A percentile compares a stretch with the other conserved stretches of the same genome.
Evolutionary conservation across 75 land plant genomes (phyloP).

Genomic region (Azolla pinnata): DNA sequence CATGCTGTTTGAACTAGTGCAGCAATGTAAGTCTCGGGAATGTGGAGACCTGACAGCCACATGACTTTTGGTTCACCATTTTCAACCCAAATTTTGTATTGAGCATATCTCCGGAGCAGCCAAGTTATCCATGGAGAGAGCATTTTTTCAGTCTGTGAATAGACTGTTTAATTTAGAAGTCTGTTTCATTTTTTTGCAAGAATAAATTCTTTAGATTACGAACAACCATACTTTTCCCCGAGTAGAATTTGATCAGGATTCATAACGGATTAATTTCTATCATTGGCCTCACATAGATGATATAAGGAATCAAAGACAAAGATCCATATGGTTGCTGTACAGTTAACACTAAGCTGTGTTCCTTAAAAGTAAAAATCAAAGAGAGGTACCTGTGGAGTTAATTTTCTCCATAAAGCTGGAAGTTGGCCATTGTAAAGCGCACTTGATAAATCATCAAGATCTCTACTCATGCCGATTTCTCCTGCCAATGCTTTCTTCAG

Average conservation of each 20-base stretch:
- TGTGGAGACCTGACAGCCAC: conserved; percentile 36
- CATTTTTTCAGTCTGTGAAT: conserved; percentile 31
- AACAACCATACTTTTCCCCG: too few species aligned
- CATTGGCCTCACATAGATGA: too few species aligned
- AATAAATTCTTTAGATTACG: too few species aligned
- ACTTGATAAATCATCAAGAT: conserved; percentile 28
- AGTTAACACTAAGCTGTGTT: too few species aligned
- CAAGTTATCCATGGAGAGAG: conserved; percentile 27
- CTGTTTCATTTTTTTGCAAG: not conserved
- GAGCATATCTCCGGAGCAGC: conserved; percentile 23
- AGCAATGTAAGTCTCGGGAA: conserved; percentile 31
- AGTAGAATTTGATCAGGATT: too few species aligned
- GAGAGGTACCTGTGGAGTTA: conserved; percentile 23
- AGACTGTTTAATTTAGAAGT: not conserved
- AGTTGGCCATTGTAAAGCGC: conserved; percentile 31
- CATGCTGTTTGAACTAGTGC: conserved; percentile 33
- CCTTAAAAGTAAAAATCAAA: too few species aligned
- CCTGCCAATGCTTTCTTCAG: conserved; percentile 26
- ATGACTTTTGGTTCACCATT: conserved; percentile 30
- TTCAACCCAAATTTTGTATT: conserved; percentile 22
- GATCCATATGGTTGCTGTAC: too few species aligned
- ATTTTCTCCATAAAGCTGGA: conserved; percentile 27
- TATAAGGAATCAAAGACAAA: too few species aligned
- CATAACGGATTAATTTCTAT: too few species aligned
- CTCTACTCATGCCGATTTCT: conserved; percentile 36